phyloP scores from a whole-genome alignment of 2,329 filamentous ascomycete genomes.

The Cladosporium phlei region DNA sequence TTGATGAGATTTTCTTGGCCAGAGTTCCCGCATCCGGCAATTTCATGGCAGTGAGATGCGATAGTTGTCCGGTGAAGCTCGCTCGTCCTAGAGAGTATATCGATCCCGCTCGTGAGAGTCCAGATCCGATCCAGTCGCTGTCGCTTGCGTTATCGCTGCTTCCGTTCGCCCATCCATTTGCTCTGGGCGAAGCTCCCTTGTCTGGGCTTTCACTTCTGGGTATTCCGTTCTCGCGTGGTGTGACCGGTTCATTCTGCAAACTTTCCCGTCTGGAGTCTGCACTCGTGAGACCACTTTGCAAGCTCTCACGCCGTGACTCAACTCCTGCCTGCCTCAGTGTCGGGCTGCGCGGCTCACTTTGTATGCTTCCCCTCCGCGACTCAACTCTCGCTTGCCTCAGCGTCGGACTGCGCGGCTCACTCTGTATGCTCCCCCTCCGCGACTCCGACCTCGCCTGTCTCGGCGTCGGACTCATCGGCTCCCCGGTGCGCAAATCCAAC shows the following conservation, averaged over 20 bases:
- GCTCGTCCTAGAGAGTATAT: constrained; percentile 90
- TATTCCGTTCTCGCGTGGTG: not conserved
- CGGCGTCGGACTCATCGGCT: constrained; percentile 27
- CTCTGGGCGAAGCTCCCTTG: constrained; percentile 2
- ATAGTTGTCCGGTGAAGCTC: constrained; percentile 89
- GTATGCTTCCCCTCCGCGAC: constrained; percentile 1
- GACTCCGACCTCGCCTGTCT: constrained; percentile 12
- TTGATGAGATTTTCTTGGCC: constrained; percentile 75
- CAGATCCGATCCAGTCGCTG: constrained; percentile 63
- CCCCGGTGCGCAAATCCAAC: constrained; percentile 27
- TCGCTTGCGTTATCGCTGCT: constrained; percentile 42
- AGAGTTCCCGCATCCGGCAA: constrained; percentile 81
- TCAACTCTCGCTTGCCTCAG: constrained; percentile 14
- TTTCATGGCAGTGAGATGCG: constrained; percentile 83
- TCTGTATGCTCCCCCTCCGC: constrained; percentile 7
- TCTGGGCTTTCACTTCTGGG: constrained; percentile 28
- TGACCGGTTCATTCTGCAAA: constrained; percentile 2
- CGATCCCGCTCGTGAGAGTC: constrained; percentile 66
- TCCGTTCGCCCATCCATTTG: constrained; percentile 9
- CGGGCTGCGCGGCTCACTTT: not conserved
- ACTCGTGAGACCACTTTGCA: not conserved
- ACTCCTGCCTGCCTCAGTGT: constrained; percentile 15
- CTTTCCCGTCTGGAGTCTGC: not conserved
- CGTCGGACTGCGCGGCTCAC: not conserved
- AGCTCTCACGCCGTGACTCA: constrained; percentile 3